Base-by-base conservation (phyloP, 495 filamentous ascomycete genomes). In the Podospora australis region DNA sequence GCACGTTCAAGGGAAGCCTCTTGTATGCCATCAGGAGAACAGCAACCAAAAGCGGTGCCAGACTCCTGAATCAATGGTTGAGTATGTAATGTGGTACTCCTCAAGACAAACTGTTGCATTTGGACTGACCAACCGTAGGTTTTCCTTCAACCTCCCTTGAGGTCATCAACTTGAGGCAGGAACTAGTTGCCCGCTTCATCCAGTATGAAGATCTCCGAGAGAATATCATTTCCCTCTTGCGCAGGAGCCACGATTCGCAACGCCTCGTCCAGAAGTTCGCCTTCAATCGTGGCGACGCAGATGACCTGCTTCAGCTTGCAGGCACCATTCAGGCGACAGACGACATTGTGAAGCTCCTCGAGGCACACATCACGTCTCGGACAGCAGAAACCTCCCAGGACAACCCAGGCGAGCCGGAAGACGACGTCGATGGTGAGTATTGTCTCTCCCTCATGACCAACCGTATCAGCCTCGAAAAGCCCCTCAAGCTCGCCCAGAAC, bases 201-300 rank as follows among this genome's bases (percentile, higher is more conserved):
- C 61, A 76, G 9, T 67, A 85, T 50, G 58, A 71, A 8, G 63
- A 78, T 13, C 73, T 94, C 9, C 79, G 84, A 29, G 82, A 92
- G 44, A 71, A 79, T 35, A 69, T 94, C 11, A 66, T 77, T 0
- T 57, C 73, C 17, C 67, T 90, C n/a, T 71, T 97, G 6, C 81
- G 83, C 54, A 77, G 78, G 26, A 90, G 81, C 52, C 82, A 88
- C 49, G 92, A 99, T 61, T 86, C 88, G 6, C 84, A 94, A 50
- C 84, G 94, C 5, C 74, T 97, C 28, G 80, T 96, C 1, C 91
- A 96, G 59, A 95, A 89, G 52, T 96, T 99, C 55, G 83, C 91
- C 2, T 72, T 96, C 7, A 90, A 90, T 13, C 78, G 87, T 41
- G 92, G 91, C n/a, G 88, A 96, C 54, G 73, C 91, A n/a, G 91